Conservation (phyloP, 75 land plant species). For the Selaginella tamariscina region DNA sequence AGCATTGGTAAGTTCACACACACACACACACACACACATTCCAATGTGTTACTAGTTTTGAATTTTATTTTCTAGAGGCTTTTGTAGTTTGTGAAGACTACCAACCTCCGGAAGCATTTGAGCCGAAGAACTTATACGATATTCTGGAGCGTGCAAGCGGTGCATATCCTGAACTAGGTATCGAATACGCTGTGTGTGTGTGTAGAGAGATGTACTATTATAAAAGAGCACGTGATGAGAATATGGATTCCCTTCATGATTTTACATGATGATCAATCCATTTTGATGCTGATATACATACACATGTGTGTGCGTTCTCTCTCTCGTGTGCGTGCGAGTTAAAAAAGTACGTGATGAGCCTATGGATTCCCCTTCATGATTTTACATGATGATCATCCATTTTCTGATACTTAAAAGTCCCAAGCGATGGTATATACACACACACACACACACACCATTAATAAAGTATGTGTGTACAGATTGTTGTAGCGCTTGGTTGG, state of each 20-base stretch:
- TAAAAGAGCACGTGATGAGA: not conserved
- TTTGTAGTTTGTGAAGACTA: slow-evolving; percentile 97
- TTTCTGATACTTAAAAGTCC: not conserved
- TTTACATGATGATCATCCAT: not conserved
- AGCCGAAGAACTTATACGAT: slow-evolving; percentile 60
- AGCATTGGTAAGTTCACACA: slow-evolving; percentile 54
- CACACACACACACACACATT: not conserved
- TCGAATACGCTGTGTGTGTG: too few species aligned
- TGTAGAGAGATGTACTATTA: too few species aligned
- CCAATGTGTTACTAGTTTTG: not conserved
- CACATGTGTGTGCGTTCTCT: too few species aligned
- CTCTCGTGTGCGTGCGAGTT: too few species aligned
- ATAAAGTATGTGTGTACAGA: too few species aligned
- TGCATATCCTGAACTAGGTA: slow-evolving; percentile 38
- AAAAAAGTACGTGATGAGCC: not conserved
- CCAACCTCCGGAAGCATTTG: slow-evolving; percentile 83
- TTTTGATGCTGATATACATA: not conserved
- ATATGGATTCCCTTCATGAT: not conserved
- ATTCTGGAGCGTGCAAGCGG: slow-evolving; percentile 72
- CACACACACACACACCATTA: too few species aligned
- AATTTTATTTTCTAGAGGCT: slow-evolving; percentile 46
- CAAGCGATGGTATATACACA: too few species aligned
- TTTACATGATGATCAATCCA: not conserved
- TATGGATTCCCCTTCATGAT: not conserved
- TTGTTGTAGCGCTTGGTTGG: slow-evolving; percentile 94